These are phyloP conservation scores for Xylariaceae sp. DNA, from an alignment of 2,329 filamentous ascomycete species.

Conservation along the genomic window DNA sequence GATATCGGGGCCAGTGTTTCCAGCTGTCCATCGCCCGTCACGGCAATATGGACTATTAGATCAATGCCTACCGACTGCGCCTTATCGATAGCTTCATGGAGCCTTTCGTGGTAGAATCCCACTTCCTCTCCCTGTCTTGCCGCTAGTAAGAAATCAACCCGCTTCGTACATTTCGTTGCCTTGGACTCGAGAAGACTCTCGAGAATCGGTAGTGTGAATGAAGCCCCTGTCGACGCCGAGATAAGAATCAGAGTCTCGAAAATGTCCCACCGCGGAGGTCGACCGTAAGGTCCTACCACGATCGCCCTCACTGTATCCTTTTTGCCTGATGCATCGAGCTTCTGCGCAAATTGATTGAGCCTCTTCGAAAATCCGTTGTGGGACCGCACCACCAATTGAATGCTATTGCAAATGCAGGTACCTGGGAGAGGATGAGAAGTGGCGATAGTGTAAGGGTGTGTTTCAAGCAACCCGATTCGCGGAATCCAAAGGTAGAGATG, in stretches of 20 bases:
- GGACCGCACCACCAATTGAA: slow-evolving; percentile 63
- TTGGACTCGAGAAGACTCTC: slow-evolving; percentile 57
- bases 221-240: slow-evolving; percentile 68
- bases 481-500: slow-evolving; percentile 68
- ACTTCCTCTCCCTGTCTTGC: slow-evolving; percentile 61
- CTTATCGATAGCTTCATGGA: slow-evolving; percentile 53
- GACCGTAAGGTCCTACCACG: slow-evolving; percentile 63
- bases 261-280: slow-evolving; percentile 61
- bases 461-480: slow-evolving; percentile 58
- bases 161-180: slow-evolving; percentile 54
- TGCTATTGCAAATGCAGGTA: slow-evolving; percentile 63
- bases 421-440: slow-evolving; percentile 58
- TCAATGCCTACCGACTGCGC: slow-evolving; percentile 55
- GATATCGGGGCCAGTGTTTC: slow-evolving; percentile 28
- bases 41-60: slow-evolving; percentile 59
- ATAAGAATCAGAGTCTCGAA: slow-evolving; percentile 67
- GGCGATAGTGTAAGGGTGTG: slow-evolving; percentile 69
- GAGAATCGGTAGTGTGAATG: slow-evolving; percentile 65
- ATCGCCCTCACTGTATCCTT: slow-evolving; percentile 52
- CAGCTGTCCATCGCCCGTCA: slow-evolving; percentile 51
- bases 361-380: slow-evolving; percentile 64
- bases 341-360: slow-evolving; percentile 55
- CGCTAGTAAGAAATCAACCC: slow-evolving; percentile 60
- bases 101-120: slow-evolving; percentile 59
- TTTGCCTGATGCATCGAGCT: slow-evolving; percentile 40